A percentile compares a stretch with the other conserved stretches of the same genome.
Evolutionary conservation across 2,329 filamentous ascomycete species (phyloP).

Genomic region (Paraphoma chrysanthemicola): DNA sequence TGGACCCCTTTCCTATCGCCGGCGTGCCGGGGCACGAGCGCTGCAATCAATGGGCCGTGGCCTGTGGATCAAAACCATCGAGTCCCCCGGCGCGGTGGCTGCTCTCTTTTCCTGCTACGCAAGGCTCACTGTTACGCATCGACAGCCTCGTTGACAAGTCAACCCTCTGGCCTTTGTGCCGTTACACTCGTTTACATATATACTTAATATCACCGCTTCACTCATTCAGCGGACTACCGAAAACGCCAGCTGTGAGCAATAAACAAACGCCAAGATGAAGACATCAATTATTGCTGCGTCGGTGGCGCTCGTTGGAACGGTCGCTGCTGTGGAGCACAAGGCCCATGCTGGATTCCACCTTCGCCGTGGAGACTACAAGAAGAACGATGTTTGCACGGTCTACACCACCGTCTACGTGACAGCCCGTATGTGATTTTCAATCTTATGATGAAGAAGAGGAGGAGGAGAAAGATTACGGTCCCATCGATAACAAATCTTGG

Average conservation of each 20-base stretch:
- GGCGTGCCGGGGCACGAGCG: slow-evolving; percentile 18
- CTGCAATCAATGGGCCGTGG: slow-evolving; percentile 24
- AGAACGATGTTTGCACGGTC: slow-evolving; percentile 74
- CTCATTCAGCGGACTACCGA: slow-evolving; percentile 76
- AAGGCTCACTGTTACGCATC: slow-evolving; percentile 43
- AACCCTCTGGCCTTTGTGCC: slow-evolving; percentile 42
- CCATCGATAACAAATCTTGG: too few relatives aligned
- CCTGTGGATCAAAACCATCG: slow-evolving; percentile 38
- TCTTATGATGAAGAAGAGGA: neutral
- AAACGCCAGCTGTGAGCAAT: slow-evolving; percentile 31
- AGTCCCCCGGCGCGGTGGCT: slow-evolving; percentile 23
- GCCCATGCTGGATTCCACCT: slow-evolving; percentile 67
- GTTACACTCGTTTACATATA: slow-evolving; percentile 42
- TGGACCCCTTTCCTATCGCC: slow-evolving; percentile 42
- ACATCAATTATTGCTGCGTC: slow-evolving; percentile 70
- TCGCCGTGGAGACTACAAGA: slow-evolving; percentile 55
- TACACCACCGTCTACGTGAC: slow-evolving; percentile 63
- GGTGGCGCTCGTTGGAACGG: slow-evolving; percentile 59
- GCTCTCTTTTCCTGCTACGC: slow-evolving; percentile 31
- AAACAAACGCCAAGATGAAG: slow-evolving; percentile 71
- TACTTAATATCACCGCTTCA: slow-evolving; percentile 68
- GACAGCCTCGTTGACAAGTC: slow-evolving; percentile 42
- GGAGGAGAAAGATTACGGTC: too few relatives aligned
- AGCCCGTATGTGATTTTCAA: slow-evolving; percentile 54
- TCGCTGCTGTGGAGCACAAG: slow-evolving; percentile 67